Conservation (phyloP, 75 land plant species). For the Isoetes taiwanensis region DNA sequence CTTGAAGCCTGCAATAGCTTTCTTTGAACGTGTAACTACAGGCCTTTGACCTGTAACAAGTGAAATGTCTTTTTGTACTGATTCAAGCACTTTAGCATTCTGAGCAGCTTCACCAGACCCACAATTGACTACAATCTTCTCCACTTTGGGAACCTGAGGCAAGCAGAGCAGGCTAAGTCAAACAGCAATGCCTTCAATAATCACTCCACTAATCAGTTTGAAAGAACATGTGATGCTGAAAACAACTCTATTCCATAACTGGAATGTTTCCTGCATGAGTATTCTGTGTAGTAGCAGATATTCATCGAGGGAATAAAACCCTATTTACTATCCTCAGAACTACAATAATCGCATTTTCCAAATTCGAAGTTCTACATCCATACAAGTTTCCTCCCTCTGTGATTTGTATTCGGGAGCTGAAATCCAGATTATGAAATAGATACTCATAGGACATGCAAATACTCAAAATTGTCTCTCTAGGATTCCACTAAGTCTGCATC, state of each 20-base stretch:
- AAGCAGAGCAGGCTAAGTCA: neutral
- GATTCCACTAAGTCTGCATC: no score
- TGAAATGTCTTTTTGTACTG: conserved; percentile 55
- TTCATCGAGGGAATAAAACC: no score
- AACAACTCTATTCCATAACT: neutral
- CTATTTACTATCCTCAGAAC: no score
- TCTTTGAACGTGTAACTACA: conserved; percentile 59
- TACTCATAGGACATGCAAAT: no score
- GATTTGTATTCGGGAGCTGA: no score
- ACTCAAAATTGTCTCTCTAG: no score
- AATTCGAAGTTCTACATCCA: no score
- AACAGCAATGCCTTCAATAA: neutral
- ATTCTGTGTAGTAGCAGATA: neutral
- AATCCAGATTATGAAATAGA: no score
- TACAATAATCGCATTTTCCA: no score
- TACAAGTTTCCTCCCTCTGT: no score
- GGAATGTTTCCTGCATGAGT: neutral
- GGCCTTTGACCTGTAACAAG: conserved; percentile 78
- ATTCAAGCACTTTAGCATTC: conserved; percentile 74
- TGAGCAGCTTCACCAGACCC: conserved; percentile 91
- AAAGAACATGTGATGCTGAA: neutral
- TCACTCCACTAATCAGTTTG: neutral
- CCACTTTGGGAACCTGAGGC: conserved; percentile 62
- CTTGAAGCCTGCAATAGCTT: conserved; percentile 78
- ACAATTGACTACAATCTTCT: conserved; percentile 80